phyloP scores from a whole-genome alignment of 1,284 basidiomycete species.

The Ganoderma meredithae region DNA sequence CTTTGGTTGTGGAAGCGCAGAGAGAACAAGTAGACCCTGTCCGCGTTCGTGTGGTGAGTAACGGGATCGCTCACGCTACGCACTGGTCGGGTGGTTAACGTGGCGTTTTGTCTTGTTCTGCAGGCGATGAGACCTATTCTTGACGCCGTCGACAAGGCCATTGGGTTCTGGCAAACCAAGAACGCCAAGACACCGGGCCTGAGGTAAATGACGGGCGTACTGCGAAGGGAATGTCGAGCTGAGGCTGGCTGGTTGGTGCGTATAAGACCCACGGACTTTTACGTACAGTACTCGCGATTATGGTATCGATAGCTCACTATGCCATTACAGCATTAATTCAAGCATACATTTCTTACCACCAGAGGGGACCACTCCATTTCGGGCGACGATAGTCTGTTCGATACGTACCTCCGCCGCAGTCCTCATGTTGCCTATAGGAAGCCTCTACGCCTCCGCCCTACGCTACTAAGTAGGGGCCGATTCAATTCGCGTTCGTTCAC shows the following conservation, averaged over 20 bases:
- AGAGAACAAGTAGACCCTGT: slow-evolving; percentile 68
- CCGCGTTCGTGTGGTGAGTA: slow-evolving; percentile 72
- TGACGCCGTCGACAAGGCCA: slow-evolving; percentile 80
- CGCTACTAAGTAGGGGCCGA: slow-evolving; percentile 15
- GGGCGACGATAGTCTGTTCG: background rate
- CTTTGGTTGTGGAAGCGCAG: slow-evolving; percentile 72
- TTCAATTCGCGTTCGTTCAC: slow-evolving; percentile 30
- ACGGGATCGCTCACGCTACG: background rate
- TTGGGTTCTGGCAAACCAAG: slow-evolving; percentile 60
- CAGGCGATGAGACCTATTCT: slow-evolving; percentile 86
- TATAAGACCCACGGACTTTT: slow-evolving; percentile 26
- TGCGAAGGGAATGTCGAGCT: background rate
- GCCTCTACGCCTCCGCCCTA: slow-evolving; percentile 36
- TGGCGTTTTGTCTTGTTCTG: background rate
- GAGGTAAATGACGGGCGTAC: slow-evolving; percentile 25
- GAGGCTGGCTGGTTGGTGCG: background rate
- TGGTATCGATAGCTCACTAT: slow-evolving; percentile 20
- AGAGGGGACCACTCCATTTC: background rate
- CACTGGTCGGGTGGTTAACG: background rate
- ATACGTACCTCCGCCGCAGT: slow-evolving; percentile 22
- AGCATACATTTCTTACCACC: background rate
- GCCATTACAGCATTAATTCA: slow-evolving; percentile 23
- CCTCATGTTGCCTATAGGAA: slow-evolving; percentile 34
- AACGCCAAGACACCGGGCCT: slow-evolving; percentile 27
- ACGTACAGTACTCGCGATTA: slow-evolving; percentile 19